Conservation (phyloP, 192 early-diverging fungal genomes). For the Coemansia sp. region DNA sequence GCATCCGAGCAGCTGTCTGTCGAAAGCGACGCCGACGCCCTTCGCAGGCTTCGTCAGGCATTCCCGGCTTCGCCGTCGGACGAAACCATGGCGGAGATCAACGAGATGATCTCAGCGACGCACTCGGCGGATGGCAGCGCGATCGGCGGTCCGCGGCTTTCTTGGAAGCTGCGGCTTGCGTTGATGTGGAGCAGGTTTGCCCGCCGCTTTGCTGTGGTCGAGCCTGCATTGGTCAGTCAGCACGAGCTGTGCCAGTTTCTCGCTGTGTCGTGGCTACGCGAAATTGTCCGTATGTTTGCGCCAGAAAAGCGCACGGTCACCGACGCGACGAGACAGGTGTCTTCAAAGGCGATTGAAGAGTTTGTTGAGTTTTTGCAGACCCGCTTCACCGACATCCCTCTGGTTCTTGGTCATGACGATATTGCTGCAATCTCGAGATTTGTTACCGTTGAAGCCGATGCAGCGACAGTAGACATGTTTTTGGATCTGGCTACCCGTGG, state of each 20-base stretch:
- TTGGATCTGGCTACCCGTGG: slow-evolving; percentile 14
- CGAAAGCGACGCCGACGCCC: slow-evolving; percentile 17
- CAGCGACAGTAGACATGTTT: background rate
- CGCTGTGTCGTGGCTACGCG: slow-evolving; percentile 26
- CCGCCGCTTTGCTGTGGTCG: slow-evolving; percentile 28
- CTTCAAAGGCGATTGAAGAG: background rate
- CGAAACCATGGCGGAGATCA: slow-evolving; percentile 29
- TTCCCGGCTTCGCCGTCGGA: slow-evolving; percentile 46
- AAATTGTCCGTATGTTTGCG: slow-evolving; percentile 29
- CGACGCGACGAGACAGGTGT: background rate
- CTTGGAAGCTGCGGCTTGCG: slow-evolving; percentile 35
- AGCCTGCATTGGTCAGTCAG: slow-evolving; percentile 24
- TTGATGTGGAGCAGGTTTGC: slow-evolving; percentile 39
- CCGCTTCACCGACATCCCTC: slow-evolving; percentile 14
- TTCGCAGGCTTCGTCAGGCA: slow-evolving; percentile 29
- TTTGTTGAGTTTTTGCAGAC: background rate
- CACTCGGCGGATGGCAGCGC: background rate
- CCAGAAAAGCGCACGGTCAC: background rate
- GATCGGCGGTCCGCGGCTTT: background rate
- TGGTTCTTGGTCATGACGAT: slow-evolving; percentile 17
- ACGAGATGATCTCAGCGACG: slow-evolving; percentile 13
- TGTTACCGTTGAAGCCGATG: slow-evolving; percentile 2
- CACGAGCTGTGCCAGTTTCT: slow-evolving; percentile 34
- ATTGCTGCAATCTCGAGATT: slow-evolving; percentile 11
- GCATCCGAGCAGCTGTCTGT: background rate